Conservation (phyloP, 805 yeast species). For the Hanseniaspora lindneri region DNA sequence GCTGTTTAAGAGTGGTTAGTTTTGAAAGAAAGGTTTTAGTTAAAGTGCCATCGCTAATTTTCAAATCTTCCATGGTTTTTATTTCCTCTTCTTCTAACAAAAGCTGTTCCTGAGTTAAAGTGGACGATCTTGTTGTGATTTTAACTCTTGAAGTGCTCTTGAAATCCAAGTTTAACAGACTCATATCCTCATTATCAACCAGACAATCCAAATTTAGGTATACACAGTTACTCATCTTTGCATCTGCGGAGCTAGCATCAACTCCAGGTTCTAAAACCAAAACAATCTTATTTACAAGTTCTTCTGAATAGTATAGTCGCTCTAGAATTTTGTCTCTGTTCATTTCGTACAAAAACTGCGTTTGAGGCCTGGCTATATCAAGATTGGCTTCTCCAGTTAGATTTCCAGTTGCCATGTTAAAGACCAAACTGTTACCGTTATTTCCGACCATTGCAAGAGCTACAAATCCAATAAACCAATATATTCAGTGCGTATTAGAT, state of each 20-base stretch:
- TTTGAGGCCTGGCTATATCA: neutral
- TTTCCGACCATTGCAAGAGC: neutral
- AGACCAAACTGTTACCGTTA: neutral
- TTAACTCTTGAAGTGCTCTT: conserved; percentile 4
- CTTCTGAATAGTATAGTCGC: conserved; percentile 4
- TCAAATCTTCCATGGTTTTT: conserved; percentile 11
- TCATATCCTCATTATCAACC: conserved; percentile 4
- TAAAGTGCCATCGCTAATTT: conserved; percentile 8
- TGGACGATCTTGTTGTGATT: neutral
- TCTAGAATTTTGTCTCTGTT: conserved; percentile 11
- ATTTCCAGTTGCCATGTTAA: conserved; percentile 10
- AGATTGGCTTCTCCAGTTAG: neutral
- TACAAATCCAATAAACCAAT: neutral
- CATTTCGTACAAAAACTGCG: conserved; percentile 10
- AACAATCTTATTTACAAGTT: neutral
- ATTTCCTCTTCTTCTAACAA: neutral
- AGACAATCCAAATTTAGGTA: conserved; percentile 4
- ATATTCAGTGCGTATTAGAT: too few relatives aligned
- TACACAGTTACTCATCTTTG: neutral
- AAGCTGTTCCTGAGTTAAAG: neutral
- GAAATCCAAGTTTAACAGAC: conserved; percentile 4
- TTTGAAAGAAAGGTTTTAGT: conserved; percentile 22
- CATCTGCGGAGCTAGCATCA: too few relatives aligned
- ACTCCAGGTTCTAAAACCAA: neutral
- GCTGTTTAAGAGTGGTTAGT: conserved; percentile 51